Conservation (phyloP, 306 rosid genomes). For the Spatholobus suberectus region DNA sequence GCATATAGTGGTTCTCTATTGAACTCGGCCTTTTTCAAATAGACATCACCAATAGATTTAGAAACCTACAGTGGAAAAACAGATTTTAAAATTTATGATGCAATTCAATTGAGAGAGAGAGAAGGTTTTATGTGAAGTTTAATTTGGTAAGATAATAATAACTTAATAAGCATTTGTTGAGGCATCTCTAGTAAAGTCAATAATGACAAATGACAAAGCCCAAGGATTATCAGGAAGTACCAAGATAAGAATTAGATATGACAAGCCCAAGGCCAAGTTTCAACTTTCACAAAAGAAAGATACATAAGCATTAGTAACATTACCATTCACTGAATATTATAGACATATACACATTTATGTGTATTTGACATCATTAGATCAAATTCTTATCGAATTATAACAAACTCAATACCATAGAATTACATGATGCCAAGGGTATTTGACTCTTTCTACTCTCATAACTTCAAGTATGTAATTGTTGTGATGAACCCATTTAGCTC, state of each 20-base stretch:
- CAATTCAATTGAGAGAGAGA: background rate
- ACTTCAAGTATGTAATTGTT: background rate
- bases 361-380: constrained; percentile 9
- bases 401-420: background rate
- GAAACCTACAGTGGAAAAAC: constrained; percentile 64
- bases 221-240: constrained; percentile 7
- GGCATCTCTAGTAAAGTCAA: background rate
- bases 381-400: background rate
- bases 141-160: background rate
- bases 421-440: background rate
- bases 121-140: constrained; percentile 1
- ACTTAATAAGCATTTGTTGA: background rate
- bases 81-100: constrained; percentile 15
- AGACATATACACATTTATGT: background rate
- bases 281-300: constrained; percentile 6
- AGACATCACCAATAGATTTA: constrained; percentile 89
- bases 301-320: constrained; percentile 2
- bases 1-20: constrained; percentile 83
- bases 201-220: constrained; percentile 11
- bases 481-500: background rate
- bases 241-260: background rate
- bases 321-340: background rate
- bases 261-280: constrained; percentile 8
- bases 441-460: constrained; percentile 4
- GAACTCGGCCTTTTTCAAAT: constrained; percentile 86